Evolutionary conservation across 495 filamentous ascomycete species (phyloP), one percentile per base, ranked within the genome.

Genomic region (Pseudevernia furfuracea): DNA sequence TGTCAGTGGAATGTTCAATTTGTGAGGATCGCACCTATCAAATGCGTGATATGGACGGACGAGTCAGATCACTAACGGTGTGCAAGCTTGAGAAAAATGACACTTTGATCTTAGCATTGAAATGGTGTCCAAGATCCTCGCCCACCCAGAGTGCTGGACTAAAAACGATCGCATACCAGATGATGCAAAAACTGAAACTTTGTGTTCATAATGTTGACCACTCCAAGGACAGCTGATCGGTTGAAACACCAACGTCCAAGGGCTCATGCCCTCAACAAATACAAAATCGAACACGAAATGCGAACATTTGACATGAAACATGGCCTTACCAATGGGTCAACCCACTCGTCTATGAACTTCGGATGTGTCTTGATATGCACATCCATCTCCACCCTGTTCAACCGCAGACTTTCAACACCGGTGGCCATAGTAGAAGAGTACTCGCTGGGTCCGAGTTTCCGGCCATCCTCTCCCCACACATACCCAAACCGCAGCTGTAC

Each of bases 361-460:
- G 58, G 58, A 60, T 60, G 58, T 3, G 58, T 60, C 52, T 10
- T 55, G 52, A 55, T 55, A 34, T 60, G 58, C 39, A 60, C 39
- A 46, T 60, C 38, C 17, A 60, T 34, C 14, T 60, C 58, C 17
- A 46, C 39, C 17, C 39, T 39, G 3, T 14, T 19, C 58, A 41
- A 41, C 11, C 39, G 39, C 58, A 60, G 58, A 21, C 9, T 30
- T 21, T n/a, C 11, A 28, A 37, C 17, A 32, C 25, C 39, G 11
- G 28, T 32, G 14, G 30, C 19, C 15, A 60, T 14, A 28, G 28
- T 34, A 30, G 11, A 60, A 5, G 2, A 12, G 23, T 41, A 34
- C 11, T 60, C 58, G 15, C 17, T 34, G 21, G 58, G 58, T 30
- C 43, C 58, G 14, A 60, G 30, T 32, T 32, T 0, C 14, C 58